Evolutionary conservation across 2,329 filamentous ascomycete genomes (phyloP).

Genomic region (Metarhizium robertsii): DNA sequence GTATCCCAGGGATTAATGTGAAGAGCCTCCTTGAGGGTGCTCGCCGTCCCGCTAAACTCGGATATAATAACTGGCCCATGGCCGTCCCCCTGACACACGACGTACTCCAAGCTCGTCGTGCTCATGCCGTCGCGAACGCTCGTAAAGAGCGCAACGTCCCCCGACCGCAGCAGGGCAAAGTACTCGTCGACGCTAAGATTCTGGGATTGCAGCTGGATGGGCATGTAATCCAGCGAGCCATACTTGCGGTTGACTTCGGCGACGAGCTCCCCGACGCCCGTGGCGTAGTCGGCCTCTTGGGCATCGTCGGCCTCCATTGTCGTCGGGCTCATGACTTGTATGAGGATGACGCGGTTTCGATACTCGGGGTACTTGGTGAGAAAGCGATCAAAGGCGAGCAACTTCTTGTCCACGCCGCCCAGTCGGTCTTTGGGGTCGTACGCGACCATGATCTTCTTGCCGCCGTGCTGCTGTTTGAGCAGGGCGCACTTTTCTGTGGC

Average conservation of each 20-base stretch:
- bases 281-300: conserved; percentile 68
- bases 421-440: conserved; percentile 88
- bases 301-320: conserved; percentile 71
- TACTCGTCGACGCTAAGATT: conserved; percentile 85
- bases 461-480: conserved; percentile 66
- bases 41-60: conserved; percentile 90
- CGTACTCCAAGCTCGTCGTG: conserved; percentile 91
- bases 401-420: conserved; percentile 82
- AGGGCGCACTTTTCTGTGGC: conserved; percentile 63
- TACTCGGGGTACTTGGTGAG: conserved; percentile 82
- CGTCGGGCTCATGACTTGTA: conserved; percentile 81
- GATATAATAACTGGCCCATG: conserved; percentile 89
- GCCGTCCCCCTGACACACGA: conserved; percentile 79
- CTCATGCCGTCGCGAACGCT: conserved; percentile 96
- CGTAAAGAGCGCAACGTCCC: conserved; percentile 86
- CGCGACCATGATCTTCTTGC: conserved; percentile 87
- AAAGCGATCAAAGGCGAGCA: conserved; percentile 88
- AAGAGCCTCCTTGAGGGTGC: conserved; percentile 72
- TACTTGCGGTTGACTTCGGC: conserved; percentile 84
- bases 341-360: conserved; percentile 80
- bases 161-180: conserved; percentile 78
- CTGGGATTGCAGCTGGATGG: conserved; percentile 90
- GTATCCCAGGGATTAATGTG: conserved; percentile 96
- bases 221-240: conserved; percentile 77
- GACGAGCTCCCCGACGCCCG: conserved; percentile 80